Conservation (phyloP, 352 stramenopile genomes). For the Pythium aquatile region DNA sequence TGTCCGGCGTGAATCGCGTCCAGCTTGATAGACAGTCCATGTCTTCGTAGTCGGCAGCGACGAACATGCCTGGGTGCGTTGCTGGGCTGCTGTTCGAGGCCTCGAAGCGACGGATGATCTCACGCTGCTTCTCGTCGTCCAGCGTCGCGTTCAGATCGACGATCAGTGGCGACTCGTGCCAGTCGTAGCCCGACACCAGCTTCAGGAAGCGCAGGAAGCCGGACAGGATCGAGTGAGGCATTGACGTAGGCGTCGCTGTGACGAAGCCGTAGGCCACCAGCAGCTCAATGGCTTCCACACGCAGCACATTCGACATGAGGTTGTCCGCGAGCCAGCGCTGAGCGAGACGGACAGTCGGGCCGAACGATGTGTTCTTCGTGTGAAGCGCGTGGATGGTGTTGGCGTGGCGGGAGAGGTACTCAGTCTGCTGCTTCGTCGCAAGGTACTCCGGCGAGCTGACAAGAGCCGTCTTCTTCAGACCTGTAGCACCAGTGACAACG, state of each 20-base stretch:
- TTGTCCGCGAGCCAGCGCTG: slow-evolving; percentile 84
- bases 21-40: slow-evolving; percentile 80
- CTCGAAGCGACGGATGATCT: slow-evolving; percentile 77
- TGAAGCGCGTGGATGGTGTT: slow-evolving; percentile 77
- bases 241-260: slow-evolving; percentile 39
- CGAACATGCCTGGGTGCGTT: slow-evolving; percentile 75
- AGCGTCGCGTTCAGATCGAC: slow-evolving; percentile 68
- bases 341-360: slow-evolving; percentile 74
- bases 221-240: slow-evolving; percentile 73
- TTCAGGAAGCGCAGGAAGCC: slow-evolving; percentile 82
- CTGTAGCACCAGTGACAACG: slow-evolving; percentile 56
- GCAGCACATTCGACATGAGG: slow-evolving; percentile 64
- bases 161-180: slow-evolving; percentile 66
- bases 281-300: slow-evolving; percentile 74
- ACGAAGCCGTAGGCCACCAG: slow-evolving; percentile 79
- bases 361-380: slow-evolving; percentile 74
- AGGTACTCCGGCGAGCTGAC: slow-evolving; percentile 67
- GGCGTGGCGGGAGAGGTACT: slow-evolving; percentile 67
- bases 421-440: slow-evolving; percentile 49
- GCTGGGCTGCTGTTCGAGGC: slow-evolving; percentile 52
- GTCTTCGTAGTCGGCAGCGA: slow-evolving; percentile 78
- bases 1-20: slow-evolving; percentile 64
- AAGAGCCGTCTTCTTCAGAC: slow-evolving; percentile 54
- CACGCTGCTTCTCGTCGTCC: slow-evolving; percentile 59
- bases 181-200: slow-evolving; percentile 69